Evolutionary conservation across 2,329 filamentous ascomycete species (phyloP), one percentile per base, ranked within the genome.

Genomic region (Diaporthe vexans): DNA sequence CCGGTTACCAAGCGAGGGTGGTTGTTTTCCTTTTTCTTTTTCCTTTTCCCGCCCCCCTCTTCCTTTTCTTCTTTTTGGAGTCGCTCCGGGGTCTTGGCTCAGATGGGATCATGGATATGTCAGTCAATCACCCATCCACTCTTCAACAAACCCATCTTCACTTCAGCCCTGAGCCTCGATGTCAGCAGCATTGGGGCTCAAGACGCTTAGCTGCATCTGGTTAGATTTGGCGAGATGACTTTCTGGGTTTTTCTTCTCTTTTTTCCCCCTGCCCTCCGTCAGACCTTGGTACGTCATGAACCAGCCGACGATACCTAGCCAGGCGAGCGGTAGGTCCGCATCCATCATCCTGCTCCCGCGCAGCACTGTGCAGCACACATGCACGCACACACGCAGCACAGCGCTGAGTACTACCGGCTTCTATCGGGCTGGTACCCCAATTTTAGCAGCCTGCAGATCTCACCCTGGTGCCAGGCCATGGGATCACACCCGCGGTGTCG

Each of bases 191-290:
- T 54, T 40, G 33, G 33, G 48, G 33, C 29, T 37, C 33, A 54
- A 35, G 6, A 46, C 46, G 13, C 63, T 54, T 68, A 15, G 13
- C 69, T 72, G 54, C 54, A 72, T 74, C 59, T 56, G 69, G 73
- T 57, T 72, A 74, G 63, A 46, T 46, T 52, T 43, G 69, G 37
- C 73, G 69, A 68, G 33, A 56, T 59, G 33, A 68, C 33, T 21
- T 35, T 10, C 26, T 35, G n/a, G 9, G 19, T 26, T 40, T 33
- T 43, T 21, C 46, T 48, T 65, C 19, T 35, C 29, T 2, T 7
- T 24, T 29, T 29, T 29, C 17, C 21, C 13, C 21, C 40, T 43
- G 40, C 40, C 24, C 33, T 19, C 19, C 33, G 29, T 15, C 21
- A n/a, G 59, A 43, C 19, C 46, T 37, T 26, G 46, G 29, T 67